These are phyloP conservation scores for Yamadazyma insecticola DNA, from an alignment of 805 yeast genomes.

Conservation along the genomic window DNA sequence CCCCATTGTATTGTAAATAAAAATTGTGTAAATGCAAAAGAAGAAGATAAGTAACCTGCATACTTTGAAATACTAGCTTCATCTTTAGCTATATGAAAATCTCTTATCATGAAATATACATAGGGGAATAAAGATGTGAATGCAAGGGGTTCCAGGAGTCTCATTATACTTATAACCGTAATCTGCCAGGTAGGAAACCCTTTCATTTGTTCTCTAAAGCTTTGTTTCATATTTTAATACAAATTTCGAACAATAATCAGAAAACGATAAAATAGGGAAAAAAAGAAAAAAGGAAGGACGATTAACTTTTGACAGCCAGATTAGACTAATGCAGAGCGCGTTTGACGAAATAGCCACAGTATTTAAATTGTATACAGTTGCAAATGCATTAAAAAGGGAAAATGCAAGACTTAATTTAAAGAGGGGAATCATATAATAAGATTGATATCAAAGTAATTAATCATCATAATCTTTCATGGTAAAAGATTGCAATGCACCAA, in stretches of 20 bases:
- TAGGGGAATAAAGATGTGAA: constrained; percentile 64
- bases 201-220: constrained; percentile 45
- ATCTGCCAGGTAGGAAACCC: constrained; percentile 56
- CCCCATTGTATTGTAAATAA: constrained; percentile 62
- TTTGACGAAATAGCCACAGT: too few relatives aligned
- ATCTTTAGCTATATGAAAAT: constrained; percentile 45
- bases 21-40: constrained; percentile 60
- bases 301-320: too few relatives aligned
- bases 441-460: too few relatives aligned
- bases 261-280: too few relatives aligned
- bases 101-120: constrained; percentile 58
- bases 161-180: constrained; percentile 33
- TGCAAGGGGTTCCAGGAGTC: constrained; percentile 60
- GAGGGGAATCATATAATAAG: too few relatives aligned
- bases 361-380: too few relatives aligned
- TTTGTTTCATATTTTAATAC: too few relatives aligned
- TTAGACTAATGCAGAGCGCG: too few relatives aligned
- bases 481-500: constrained; percentile 25
- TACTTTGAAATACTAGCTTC: constrained; percentile 54
- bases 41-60: constrained; percentile 58
- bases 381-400: too few relatives aligned
- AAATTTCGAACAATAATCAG: too few relatives aligned
- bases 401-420: too few relatives aligned
- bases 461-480: constrained; percentile 25
- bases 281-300: too few relatives aligned